Percentiles rank a stretch among this genome's conserved stretches.
These are phyloP conservation scores for Psophocarpus tetragonolobus DNA, from an alignment of 306 rosid genomes.

Conservation along the genomic window DNA sequence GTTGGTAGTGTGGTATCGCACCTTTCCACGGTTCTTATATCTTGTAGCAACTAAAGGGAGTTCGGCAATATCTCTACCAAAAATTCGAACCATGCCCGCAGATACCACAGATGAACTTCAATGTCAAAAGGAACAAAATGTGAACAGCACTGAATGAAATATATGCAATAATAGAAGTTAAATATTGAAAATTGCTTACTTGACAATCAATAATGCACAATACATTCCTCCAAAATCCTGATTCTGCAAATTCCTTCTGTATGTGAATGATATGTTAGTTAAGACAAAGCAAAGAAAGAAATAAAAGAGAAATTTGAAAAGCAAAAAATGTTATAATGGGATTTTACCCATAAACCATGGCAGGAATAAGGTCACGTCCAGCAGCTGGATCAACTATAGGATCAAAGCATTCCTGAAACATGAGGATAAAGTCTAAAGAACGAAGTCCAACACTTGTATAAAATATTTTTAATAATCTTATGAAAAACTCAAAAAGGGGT, in stretches of 20 bases:
- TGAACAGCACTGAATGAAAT: slow-evolving; percentile 20
- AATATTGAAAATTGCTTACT: slow-evolving; percentile 57
- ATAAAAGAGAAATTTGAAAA: slow-evolving; percentile 6
- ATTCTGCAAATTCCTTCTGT: slow-evolving; percentile 78
- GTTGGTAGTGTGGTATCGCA: slow-evolving; percentile 31
- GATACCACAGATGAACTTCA: slow-evolving; percentile 93
- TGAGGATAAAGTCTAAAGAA: slow-evolving; percentile 13
- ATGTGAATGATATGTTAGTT: slow-evolving; percentile 31
- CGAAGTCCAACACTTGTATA: neutral
- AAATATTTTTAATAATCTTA: neutral
- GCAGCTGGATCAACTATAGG: slow-evolving; percentile 80
- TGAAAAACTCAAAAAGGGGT: slow-evolving; percentile 10
- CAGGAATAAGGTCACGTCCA: slow-evolving; percentile 93
- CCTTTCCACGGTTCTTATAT: slow-evolving; percentile 88
- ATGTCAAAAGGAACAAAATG: slow-evolving; percentile 36
- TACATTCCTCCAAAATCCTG: slow-evolving; percentile 94
- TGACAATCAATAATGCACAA: slow-evolving; percentile 86
- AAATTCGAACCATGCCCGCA: slow-evolving; percentile 84
- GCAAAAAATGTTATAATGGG: slow-evolving; percentile 22
- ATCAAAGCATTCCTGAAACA: slow-evolving; percentile 90
- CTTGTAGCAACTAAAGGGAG: slow-evolving; percentile 93
- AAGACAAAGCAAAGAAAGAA: slow-evolving; percentile 16
- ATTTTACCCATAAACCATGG: slow-evolving; percentile 95
- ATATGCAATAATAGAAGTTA: neutral
- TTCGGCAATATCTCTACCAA: slow-evolving; percentile 84